Evolutionary conservation across 176 grass and related monocot species (phyloP), one percentile per base, ranked within the genome.

Genomic region (Pontederia crassipes): DNA sequence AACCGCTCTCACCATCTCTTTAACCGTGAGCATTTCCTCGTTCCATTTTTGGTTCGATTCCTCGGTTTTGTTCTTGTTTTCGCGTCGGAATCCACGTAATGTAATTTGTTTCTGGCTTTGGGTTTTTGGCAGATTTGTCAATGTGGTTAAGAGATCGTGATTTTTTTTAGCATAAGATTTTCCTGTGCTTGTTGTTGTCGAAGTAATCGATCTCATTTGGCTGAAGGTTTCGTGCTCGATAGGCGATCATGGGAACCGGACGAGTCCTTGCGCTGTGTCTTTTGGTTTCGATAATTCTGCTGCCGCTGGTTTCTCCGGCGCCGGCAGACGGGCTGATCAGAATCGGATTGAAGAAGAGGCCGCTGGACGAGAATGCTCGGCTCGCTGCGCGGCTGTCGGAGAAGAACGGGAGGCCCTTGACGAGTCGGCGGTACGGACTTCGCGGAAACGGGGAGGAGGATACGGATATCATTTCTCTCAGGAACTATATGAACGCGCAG

Each of bases 401-500:
- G 2, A 75, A 80, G 59, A 80, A 80, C 0, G 45, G 35, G 28
- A 61, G 60, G 49, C 62, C 52, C 10, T 69, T 78, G 45, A 64
- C 84, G 58, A 61, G 45, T 12, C 69, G 72, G 53, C 81, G 71
- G 60, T 82, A 81, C 29, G 80, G 75, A 3, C 74, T 84, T 75
- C 72, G 24, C 45, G 61, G 28, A 11, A 45, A 64, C 58, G 50
- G 64, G 4, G 75, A 11, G 14, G 62, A 52, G 51, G 74, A 85
- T 48, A 50, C 74, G 17, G 79, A 89, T 55, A 73, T 86, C 62
- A 66, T 95, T 46, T 73, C 74, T 17, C 67, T 95, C 27, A 86
- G 83, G 74, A 89, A 95, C 78, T 78, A 89, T 79, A 68, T 83
- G 66, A 95, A 95, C 75, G 85, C 85, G 40, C 89, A 95, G 80